phyloP scores from a whole-genome alignment of 768 basidiomycete species.

The Gloeopeniophorella convolvens region DNA sequence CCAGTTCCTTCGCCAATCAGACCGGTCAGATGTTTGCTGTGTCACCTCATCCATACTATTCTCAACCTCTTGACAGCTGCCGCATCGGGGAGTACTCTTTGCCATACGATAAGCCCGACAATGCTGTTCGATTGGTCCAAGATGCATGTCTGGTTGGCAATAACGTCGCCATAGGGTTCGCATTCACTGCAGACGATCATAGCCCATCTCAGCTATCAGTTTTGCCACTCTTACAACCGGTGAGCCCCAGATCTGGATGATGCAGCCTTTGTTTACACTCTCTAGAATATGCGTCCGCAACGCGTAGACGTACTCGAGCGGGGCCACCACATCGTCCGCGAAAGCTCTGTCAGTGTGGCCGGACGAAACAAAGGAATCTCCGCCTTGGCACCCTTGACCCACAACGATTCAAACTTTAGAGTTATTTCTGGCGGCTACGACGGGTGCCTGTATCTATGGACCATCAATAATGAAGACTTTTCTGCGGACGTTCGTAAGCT shows the following conservation, averaged over 20 bases:
- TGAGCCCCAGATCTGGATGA: constrained; percentile 23
- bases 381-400: no score
- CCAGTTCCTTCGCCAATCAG: background rate
- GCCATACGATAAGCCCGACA: background rate
- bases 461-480: constrained; percentile 19
- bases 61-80: background rate
- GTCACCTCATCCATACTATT: background rate
- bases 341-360: no score
- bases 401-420: constrained; percentile 24
- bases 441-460: constrained; percentile 39
- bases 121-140: background rate
- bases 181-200: constrained; percentile 4
- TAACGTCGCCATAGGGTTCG: background rate
- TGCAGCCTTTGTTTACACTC: no score
- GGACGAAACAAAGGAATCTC: no score
- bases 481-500: constrained; percentile 22
- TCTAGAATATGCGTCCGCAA: no score
- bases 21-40: background rate
- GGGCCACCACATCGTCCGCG: no score
- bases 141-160: background rate
- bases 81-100: background rate
- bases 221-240: constrained; percentile 28
- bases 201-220: constrained; percentile 39
- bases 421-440: constrained; percentile 48
- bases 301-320: no score